Conservation (phyloP, 495 filamentous ascomycete species). For the Podospora australis region DNA sequence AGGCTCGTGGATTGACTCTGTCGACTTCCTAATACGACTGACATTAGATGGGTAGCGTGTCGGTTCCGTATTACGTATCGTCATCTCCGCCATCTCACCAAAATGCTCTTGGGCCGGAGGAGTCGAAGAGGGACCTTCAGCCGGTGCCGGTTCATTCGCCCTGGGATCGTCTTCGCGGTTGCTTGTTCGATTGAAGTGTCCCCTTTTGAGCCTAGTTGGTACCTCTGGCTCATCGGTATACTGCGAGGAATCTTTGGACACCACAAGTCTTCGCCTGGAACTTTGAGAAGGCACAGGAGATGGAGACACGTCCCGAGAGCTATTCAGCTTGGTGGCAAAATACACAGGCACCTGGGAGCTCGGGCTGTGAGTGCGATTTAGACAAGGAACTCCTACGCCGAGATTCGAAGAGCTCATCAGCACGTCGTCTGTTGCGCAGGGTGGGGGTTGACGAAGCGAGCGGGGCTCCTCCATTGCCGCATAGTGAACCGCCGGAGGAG, state of each 20-base stretch:
- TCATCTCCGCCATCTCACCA: neutral
- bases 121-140: too few species aligned
- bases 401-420: neutral
- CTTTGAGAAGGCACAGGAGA: neutral
- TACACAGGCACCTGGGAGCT: neutral
- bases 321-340: neutral
- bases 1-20: neutral
- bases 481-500: neutral
- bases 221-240: neutral
- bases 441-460: constrained; percentile 1
- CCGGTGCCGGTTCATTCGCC: neutral
- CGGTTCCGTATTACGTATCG: neutral
- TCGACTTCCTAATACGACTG: neutral
- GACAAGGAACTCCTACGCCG: neutral
- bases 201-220: neutral
- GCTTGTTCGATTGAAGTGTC: neutral
- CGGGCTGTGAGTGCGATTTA: neutral
- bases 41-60: neutral
- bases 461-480: constrained; percentile 1
- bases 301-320: neutral
- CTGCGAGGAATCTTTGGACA: constrained; percentile 10
- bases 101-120: neutral
- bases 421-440: neutral
- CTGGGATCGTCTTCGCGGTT: neutral
- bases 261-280: constrained; percentile 6